Conservation (phyloP, 2,329 filamentous ascomycete species). For the Fusarium sp. region DNA sequence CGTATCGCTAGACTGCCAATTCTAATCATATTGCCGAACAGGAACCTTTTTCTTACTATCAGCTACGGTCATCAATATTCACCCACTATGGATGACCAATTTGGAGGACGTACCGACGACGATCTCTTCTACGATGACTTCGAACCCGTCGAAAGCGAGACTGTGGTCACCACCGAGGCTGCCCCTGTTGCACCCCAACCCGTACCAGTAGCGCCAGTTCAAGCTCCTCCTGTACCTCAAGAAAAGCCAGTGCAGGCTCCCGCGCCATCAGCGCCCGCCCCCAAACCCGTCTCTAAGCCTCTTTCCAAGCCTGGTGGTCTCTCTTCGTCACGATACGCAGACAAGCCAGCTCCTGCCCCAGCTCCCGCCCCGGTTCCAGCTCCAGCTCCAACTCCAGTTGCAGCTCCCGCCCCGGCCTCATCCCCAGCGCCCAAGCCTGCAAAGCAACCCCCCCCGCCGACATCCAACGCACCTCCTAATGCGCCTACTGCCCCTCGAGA, state of each 20-base stretch:
- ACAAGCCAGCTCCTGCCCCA: constrained; percentile 43
- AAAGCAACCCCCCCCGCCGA: constrained; percentile 37
- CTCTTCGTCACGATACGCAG: constrained; percentile 53
- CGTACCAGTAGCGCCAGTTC: constrained; percentile 20
- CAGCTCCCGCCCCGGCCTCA: background rate
- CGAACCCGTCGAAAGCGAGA: constrained; percentile 63
- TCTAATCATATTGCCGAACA: background rate
- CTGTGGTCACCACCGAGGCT: constrained; percentile 47
- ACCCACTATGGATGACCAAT: constrained; percentile 69
- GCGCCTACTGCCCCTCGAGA: constrained; percentile 52
- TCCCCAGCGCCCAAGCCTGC: constrained; percentile 26
- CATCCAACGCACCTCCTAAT: constrained; percentile 50
- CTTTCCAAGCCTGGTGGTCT: constrained; percentile 40
- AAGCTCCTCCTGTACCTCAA: constrained; percentile 8
- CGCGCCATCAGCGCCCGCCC: constrained; percentile 29
- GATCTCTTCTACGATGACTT: constrained; percentile 74
- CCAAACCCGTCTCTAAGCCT: constrained; percentile 16
- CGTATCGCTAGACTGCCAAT: constrained; percentile 2
- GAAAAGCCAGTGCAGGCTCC: constrained; percentile 31
- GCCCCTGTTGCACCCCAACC: constrained; percentile 30
- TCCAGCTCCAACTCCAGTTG: constrained; percentile 10
- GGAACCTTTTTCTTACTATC: background rate
- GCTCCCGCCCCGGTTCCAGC: background rate
- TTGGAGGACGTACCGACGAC: constrained; percentile 71
- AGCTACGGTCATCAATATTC: background rate